Base-by-base conservation (phyloP, 1,284 basidiomycete species). In the Microstroma glucosiphilum region DNA sequence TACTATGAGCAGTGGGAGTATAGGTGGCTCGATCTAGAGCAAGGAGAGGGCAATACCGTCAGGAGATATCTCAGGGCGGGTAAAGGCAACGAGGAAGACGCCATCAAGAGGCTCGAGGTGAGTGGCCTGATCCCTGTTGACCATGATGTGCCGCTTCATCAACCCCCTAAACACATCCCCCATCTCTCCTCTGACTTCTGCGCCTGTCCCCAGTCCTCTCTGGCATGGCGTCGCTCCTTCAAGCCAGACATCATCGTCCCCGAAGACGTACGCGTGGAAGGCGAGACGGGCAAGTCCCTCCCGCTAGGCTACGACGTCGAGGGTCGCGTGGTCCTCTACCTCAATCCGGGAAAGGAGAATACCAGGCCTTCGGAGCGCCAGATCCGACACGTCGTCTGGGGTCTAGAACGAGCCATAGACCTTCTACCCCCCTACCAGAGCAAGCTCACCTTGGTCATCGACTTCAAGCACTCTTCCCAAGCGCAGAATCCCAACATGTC, bases 211-310 rank as follows among this genome's bases (percentile, higher is more conserved):
- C 30, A 37, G 30, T 68, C 69, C 30, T 78, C 76, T 17, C 64
- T 79, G 26, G 63, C 71, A 19, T 79, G 77, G 77, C 66, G 77
- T 12, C 67, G 77, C 26, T 62, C 67, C 8, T 78, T 69, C 61
- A 62, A 66, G 48, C 77, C 77, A 1, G 77, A 79, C 40, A 42
- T 75, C 51, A 78, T 79, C 64, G 37, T 71, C 1, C 77, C 77
- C 2, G 65, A 63, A 30, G 66, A 68, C 26, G 69, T 79, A 6
- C 60, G 70, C 1, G 56, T 59, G 11, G 77, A 79, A 55, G 74
- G 64, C 15, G 68, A 71, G 42, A 73, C 74, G 0, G 77, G 77
- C 40, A 79, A 79, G 57, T 73, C 73, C 55, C 57, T 78, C 30
- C 60, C 78, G 40, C 61, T 61, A n/a, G 77, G 76, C 26, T 79